Conservation (phyloP, 2,329 filamentous ascomycete species). For the Colletotrichum costaricense region DNA sequence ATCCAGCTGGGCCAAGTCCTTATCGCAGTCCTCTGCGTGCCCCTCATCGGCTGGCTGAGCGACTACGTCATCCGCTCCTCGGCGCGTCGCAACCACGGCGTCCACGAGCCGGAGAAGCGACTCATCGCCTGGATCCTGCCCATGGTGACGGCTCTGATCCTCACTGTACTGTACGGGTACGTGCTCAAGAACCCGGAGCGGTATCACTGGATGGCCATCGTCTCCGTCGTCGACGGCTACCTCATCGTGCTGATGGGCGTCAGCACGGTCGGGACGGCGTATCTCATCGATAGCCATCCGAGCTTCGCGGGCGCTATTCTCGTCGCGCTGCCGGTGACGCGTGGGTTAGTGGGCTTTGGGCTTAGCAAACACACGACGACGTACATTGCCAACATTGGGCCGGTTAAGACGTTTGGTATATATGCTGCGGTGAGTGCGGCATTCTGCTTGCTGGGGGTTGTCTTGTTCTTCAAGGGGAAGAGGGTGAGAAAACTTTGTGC, state of each 20-base stretch:
- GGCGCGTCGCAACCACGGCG: constrained; percentile 52
- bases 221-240: constrained; percentile 21
- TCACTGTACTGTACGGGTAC: constrained; percentile 29
- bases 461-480: constrained; percentile 25
- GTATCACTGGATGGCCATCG: constrained; percentile 34
- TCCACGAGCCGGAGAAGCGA: constrained; percentile 54
- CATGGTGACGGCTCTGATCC: constrained; percentile 23
- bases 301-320: constrained; percentile 23
- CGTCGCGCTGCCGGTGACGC: constrained; percentile 23
- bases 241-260: constrained; percentile 26
- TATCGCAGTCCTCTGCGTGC: constrained; percentile 22
- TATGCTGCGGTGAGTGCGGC: constrained; percentile 26
- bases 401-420: constrained; percentile 27
- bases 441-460: constrained; percentile 20
- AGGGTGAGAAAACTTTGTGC: constrained; percentile 6
- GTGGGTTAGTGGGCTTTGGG: constrained; percentile 28
- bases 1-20: constrained; percentile 26
- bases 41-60: constrained; percentile 30
- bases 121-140: constrained; percentile 39
- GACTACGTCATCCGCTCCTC: constrained; percentile 36
- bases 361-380: constrained; percentile 30
- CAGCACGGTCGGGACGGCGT: constrained; percentile 26
- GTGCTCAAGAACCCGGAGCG: constrained; percentile 17
- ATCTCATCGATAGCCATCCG: constrained; percentile 30
- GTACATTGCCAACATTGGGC: constrained; percentile 37